Percentiles rank a stretch among this genome's conserved stretches.
Conservation (phyloP, 495 filamentous ascomycete genomes). For the Aspergillus panamensis region DNA sequence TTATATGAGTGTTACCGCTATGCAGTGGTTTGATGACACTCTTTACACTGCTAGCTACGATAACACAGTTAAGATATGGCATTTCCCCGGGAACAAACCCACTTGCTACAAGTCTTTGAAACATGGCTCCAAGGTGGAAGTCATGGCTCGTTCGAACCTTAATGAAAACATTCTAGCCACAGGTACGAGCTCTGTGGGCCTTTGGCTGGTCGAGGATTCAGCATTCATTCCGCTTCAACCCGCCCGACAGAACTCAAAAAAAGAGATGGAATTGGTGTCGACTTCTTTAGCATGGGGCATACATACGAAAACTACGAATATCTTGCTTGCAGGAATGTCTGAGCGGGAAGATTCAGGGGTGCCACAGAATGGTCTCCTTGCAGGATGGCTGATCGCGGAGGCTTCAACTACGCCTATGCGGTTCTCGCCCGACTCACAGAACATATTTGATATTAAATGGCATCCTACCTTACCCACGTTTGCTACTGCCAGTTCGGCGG, state of each 20-base stretch:
- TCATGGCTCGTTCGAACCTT: constrained; percentile 57
- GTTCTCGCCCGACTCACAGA: constrained; percentile 53
- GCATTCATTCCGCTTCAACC: constrained; percentile 19
- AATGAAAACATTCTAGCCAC: constrained; percentile 48
- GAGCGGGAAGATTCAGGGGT: constrained; percentile 52
- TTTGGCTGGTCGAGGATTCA: constrained; percentile 29
- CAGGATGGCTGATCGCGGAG: constrained; percentile 62
- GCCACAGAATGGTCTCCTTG: constrained; percentile 62
- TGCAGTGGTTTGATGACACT: constrained; percentile 62
- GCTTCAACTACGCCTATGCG: constrained; percentile 44
- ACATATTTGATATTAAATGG: constrained; percentile 79
- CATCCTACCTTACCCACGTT: constrained; percentile 59
- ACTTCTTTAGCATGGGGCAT: constrained; percentile 73
- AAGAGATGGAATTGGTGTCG: constrained; percentile 56
- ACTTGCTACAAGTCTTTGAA: constrained; percentile 49
- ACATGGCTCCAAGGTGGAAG: constrained; percentile 67
- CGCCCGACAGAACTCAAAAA: constrained; percentile 27
- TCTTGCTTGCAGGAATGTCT: constrained; percentile 75
- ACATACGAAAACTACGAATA: constrained; percentile 42
- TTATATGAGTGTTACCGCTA: constrained; percentile 73
- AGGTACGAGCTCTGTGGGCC: constrained; percentile 35
- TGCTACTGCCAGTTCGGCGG: constrained; percentile 52
- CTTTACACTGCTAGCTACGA: constrained; percentile 84
- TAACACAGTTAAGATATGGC: constrained; percentile 73
- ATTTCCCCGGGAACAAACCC: constrained; percentile 34